Base-by-base conservation (phyloP, 768 basidiomycete genomes). In the Hericium coralloides region DNA sequence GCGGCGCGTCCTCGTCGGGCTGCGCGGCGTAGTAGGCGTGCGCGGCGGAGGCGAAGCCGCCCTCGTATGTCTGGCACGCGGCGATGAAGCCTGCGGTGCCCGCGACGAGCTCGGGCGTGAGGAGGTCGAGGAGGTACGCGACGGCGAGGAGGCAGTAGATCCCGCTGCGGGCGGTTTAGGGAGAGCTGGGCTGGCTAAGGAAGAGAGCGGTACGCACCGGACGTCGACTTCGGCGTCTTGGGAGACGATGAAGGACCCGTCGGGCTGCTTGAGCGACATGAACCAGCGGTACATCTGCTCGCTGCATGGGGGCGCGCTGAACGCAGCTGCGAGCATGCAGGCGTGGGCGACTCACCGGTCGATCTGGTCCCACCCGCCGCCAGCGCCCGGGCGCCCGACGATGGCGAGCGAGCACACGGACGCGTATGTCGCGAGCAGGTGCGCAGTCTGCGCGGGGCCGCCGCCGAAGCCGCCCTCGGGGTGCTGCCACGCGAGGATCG, bases 1-100 rank as follows among this genome's bases (percentile, higher is more conserved):
- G 55, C 12, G 55, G 31, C 12, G 39, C 31, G 18, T 51, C 49
- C 18, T 50, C 8, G 55, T 54, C n/a, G 31, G 47, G 3, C 38
- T 56, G 31, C 62, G 59, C n/a, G 37, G 36, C 56, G 23, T 80
- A 80, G 58, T 84, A 86, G 0, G 90, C 84, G 54, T 89, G 83
- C 0, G 90, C 88, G 0, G 90, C 75, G 1, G 84, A 86, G 1
- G 91, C 79, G 66, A 99, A 95, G 0, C 97, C 95, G 37, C 97
- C 97, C 70, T 99, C 97, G 73, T 95, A 98, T 0, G 95, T 98
- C 69, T 98, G 97, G 67, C 92, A 97, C 4, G 87, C 86, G 0
- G 85, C 83, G 54, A 99, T 75, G 73, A 94, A 98, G 7, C 75
- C 80, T 1, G 89, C 79, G 0, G 87, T 88, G 5, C 86, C 85